Evolutionary conservation across 805 yeast species (phyloP).

Genomic region (Lachancea meyersii): DNA sequence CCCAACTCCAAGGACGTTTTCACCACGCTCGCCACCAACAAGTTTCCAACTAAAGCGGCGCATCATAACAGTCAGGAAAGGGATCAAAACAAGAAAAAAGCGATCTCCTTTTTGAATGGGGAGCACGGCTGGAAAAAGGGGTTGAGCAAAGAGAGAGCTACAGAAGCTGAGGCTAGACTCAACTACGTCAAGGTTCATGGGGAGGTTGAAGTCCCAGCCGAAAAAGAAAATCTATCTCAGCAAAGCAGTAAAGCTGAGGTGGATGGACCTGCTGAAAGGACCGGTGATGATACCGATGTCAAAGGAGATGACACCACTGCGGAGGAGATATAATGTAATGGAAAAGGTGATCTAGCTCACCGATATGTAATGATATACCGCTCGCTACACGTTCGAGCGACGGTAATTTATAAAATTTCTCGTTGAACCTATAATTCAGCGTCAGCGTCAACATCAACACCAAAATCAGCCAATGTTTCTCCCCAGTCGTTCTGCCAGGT

Average conservation of each 20-base stretch:
- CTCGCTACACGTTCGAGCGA: neutral
- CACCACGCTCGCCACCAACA: conserved; percentile 51
- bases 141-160: conserved; percentile 37
- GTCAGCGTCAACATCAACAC: conserved; percentile 74
- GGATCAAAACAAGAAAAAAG: conserved; percentile 32
- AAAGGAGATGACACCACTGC: conserved; percentile 36
- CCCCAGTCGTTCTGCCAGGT: conserved; percentile 77
- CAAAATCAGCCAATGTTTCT: conserved; percentile 77
- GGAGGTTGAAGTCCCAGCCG: conserved; percentile 10
- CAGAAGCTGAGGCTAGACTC: conserved; percentile 21
- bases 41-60: conserved; percentile 25
- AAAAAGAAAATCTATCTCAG: neutral
- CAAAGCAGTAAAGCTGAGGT: conserved; percentile 15
- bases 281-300: conserved; percentile 34
- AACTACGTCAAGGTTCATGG: conserved; percentile 20
- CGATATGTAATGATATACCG: conserved; percentile 7
- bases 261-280: conserved; percentile 8
- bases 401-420: neutral
- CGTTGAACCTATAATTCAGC: neutral
- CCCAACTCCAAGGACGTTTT: conserved; percentile 73
- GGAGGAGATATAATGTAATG: conserved; percentile 39
- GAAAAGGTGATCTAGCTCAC: neutral
- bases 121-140: conserved; percentile 51
- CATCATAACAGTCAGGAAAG: conserved; percentile 28
- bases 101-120: conserved; percentile 43